These are phyloP conservation scores for Tylopilus rubrobrunneus DNA, from an alignment of 768 basidiomycete genomes.

Conservation along the genomic window DNA sequence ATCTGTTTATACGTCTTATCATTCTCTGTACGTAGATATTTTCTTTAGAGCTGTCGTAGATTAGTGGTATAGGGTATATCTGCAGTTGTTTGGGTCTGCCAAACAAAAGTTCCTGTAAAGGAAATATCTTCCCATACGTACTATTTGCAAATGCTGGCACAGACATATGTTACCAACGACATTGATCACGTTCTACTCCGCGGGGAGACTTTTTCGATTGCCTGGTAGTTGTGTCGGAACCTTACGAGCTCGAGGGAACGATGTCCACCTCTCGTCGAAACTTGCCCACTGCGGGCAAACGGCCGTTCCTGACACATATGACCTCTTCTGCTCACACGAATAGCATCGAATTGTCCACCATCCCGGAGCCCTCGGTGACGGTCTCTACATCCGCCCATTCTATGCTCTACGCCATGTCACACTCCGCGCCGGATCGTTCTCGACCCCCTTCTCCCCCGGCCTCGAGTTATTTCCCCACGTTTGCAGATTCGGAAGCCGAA, in stretches of 20 bases:
- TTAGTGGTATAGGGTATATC: too few species aligned
- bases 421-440: conserved; percentile 13
- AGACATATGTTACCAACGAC: not conserved
- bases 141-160: not conserved
- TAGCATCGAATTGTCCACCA: conserved; percentile 14
- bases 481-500: conserved; percentile 47
- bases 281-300: conserved; percentile 16
- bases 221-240: not conserved
- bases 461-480: conserved; percentile 71
- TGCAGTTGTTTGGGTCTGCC: too few species aligned
- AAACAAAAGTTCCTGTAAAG: conserved; percentile 1
- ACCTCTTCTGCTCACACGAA: conserved; percentile 6
- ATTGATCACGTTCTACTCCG: too few species aligned
- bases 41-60: too few species aligned
- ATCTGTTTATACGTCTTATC: not conserved
- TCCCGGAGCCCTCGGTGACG: conserved; percentile 10
- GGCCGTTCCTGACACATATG: conserved; percentile 9
- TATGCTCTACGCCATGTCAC: conserved; percentile 12
- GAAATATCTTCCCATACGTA: conserved; percentile 13
- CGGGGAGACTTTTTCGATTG: not conserved
- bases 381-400: conserved; percentile 25
- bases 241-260: not conserved
- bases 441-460: conserved; percentile 66
- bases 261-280: conserved; percentile 31
- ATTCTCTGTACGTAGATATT: not conserved